These are phyloP conservation scores for Diaporthe sp. DNA, from an alignment of 2,329 filamentous ascomycete species.

Conservation along the genomic window DNA sequence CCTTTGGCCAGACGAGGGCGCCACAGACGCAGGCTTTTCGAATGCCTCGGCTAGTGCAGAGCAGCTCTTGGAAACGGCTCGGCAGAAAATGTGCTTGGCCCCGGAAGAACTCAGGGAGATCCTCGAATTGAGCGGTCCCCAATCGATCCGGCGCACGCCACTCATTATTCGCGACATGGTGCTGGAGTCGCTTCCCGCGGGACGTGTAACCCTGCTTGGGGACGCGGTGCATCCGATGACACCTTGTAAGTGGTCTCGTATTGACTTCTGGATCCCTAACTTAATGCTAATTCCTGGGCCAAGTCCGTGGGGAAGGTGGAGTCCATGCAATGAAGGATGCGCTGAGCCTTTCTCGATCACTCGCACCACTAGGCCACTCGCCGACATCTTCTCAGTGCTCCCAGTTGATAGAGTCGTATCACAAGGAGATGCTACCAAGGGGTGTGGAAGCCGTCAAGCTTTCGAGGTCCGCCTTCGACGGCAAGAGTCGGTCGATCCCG, in stretches of 20 bases:
- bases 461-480: constrained; percentile 10
- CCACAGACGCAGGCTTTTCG: not conserved
- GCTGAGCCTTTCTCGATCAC: not conserved
- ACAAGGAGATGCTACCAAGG: constrained; percentile 11
- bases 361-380: not conserved
- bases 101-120: constrained; percentile 10
- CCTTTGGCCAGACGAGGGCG: constrained; percentile 34
- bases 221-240: constrained; percentile 23
- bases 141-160: not conserved
- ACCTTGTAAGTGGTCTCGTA: not conserved
- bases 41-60: not conserved
- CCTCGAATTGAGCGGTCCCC: not conserved
- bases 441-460: not conserved
- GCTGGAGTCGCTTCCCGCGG: constrained; percentile 3
- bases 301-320: constrained; percentile 1
- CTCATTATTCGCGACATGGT: constrained; percentile 2
- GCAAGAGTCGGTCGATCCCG: not conserved
- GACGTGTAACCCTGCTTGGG: constrained; percentile 14
- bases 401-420: constrained; percentile 1
- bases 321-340: constrained; percentile 12
- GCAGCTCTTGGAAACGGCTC: constrained; percentile 17
- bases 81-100: constrained; percentile 5
- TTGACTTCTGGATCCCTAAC: not conserved
- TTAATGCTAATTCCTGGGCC: not conserved
- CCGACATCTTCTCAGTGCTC: constrained; percentile 11